Evolutionary conservation across 2,329 filamentous ascomycete genomes (phyloP), one percentile per base, ranked within the genome.

Genomic region (Escovopsis weberi): DNA sequence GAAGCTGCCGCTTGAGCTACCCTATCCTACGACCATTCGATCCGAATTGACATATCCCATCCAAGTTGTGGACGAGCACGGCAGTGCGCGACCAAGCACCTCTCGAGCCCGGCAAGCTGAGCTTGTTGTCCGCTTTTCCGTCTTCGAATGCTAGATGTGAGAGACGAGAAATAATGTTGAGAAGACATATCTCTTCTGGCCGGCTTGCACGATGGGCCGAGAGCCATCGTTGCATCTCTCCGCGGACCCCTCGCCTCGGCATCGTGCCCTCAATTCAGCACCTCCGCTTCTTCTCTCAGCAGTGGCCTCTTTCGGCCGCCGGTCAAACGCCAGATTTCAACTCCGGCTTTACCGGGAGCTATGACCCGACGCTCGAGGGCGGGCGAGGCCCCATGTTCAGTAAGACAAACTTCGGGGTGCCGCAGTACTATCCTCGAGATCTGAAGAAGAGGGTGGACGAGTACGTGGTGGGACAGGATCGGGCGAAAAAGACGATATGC

Each of bases 381-480:
- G 69, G 69, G 30, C 67, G 73, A 8, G 74, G 74, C 3, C 74
- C 74, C 34, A 78, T 78, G 68, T 78, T 77, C 55, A 68, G 60
- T 47, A 75, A 74, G 56, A 53, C 64, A 43, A 70, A 60, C 43
- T 73, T 75, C 49, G 76, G 75, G 42, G 74, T 78, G 12, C 74
- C 76, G 2, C 67, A 73, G 41, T 77, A 80, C 57, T 81, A 80
- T 43, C 77, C 77, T 2, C 68, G 73, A 45, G 71, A 78, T 52
- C 70, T 98, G 53, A 95, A 96, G 68, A 79, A 85, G 55, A 83
- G 91, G 54, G 78, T 96, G 30, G 91, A 98, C 59, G 84, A 91
- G 57, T 98, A 93, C 59, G 89, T 98, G 2, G 89, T 98, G 4
- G 91, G 89, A 35, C 91, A 98, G 61, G 86, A 95, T 51, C 78